Evolutionary conservation across 352 stramenopile species (phyloP), one percentile per base, ranked within the genome.

Genomic region (Saprolegnia diclina): DNA sequence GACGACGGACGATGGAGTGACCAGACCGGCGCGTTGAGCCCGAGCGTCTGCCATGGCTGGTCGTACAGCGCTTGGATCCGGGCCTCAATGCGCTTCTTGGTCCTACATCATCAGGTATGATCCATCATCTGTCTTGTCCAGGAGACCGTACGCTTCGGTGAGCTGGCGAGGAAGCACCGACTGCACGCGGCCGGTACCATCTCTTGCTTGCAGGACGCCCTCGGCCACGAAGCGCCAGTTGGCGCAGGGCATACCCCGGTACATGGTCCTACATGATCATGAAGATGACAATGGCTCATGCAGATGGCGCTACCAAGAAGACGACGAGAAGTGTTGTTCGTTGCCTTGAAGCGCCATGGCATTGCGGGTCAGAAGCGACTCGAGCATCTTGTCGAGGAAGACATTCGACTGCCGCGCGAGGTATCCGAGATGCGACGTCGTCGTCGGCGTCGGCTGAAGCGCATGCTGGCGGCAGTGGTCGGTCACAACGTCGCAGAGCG

Each of bases 221-320:
- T 69, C 63, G n/a, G n/a, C 45, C 7, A 69, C 63, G 24, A 69
- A 69, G 1, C 46, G 46, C 26, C 50, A 69, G 26, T 69, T 69
- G 10, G 63, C 63, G 24, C 45, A 40, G 11, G 63, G 63, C 16
- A 10, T 61, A 3, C 50, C 50, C 35, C 62, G 14, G 24, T 61
- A 24, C n/a, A 52, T 61, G 9, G 50, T 61, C 63, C 63, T 69
- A 57, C 56, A 42, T 64, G 21, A 52, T 4, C 18, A 13, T 13
- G 16, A 35, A 52, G 10, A 53, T 52, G 9, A 9, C 40, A 29
- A 16, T 4, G 59, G 18, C 10, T 5, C 26, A n/a, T 44, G n/a
- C 4, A 52, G 10, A 3, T 45, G 24, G 56, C 16, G 11, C 5
- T 57, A 69, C 63, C 63, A 69, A 13, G 50, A 37, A 1, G 45